Base-by-base conservation (phyloP, 2,329 filamentous ascomycete species). In the Calonectria pteridis region DNA sequence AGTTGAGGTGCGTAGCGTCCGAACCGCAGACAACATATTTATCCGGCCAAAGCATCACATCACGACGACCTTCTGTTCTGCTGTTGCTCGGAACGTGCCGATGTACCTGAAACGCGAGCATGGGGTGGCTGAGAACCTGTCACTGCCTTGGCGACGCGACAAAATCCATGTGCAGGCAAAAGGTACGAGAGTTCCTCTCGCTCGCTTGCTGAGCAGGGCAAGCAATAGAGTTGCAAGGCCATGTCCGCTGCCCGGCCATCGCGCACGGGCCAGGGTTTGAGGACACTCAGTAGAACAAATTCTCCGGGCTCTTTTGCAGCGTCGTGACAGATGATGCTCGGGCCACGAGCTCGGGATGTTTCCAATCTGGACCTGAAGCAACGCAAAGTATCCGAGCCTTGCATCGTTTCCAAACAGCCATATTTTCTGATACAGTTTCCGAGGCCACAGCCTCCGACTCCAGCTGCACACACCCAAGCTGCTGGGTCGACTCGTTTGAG, bases 101-200 rank as follows among this genome's bases (percentile, higher is more conserved):
- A 73, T 70, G 62, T 67, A 79, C 77, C 77, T 79, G 77, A 79
- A 79, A 79, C 77, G 18, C 66, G 69, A 72, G 59, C 72, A 74
- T 59, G 72, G 72, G 72, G 67, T 58, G 29, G 37, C n/a, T 55
- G 29, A 65, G 46, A 72, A 66, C 68, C 51, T 62, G 65, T 69
- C 72, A 40, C 33, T 62, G 23, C 23, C 33, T 62, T 40, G 55
- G 55, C 55, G 55, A 31, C 68, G 29, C 43, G 29, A 53, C 67
- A 53, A 43, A 31, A 72, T 53, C 75, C 75, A 63, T 76, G 67
- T 43, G 67, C 67, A 65, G 71, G 64, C 69, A 58, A 77, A 76
- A 63, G 69, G 68, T 69, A 31, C 50, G 53, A n/a, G 50, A 62
- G 37, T 33, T 31, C 29, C 51, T 64, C 35, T 66, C 63, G 66